Conservation (phyloP, 1,284 basidiomycete genomes). For the Phylloporus sp. region DNA sequence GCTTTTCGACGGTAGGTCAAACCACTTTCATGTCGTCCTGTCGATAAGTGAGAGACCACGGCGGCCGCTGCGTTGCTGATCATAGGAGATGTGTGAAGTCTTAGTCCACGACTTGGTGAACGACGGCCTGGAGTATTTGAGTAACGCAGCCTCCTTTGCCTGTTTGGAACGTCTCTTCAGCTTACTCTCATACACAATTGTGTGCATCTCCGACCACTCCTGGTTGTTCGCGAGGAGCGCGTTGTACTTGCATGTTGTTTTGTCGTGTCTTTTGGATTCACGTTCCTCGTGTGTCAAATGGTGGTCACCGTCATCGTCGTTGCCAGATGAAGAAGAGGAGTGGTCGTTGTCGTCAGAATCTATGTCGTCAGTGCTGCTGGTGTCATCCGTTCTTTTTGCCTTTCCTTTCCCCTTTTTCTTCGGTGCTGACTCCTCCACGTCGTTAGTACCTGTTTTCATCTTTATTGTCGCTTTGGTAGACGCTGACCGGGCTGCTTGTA, state of each 20-base stretch:
- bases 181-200: background rate
- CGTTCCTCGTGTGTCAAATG: background rate
- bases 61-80: accelerated
- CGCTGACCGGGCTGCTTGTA: too few species aligned
- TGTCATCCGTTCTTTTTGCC: background rate
- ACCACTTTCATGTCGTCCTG: constrained; percentile 3
- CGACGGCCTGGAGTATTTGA: background rate
- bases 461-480: too few species aligned
- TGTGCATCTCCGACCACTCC: background rate
- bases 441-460: too few species aligned
- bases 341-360: background rate
- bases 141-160: background rate
- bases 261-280: too few species aligned
- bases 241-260: background rate
- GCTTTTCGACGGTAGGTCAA: background rate
- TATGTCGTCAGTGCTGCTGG: background rate
- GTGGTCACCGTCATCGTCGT: background rate
- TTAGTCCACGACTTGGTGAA: background rate
- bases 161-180: background rate
- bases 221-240: background rate
- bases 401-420: background rate
- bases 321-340: too few species aligned
- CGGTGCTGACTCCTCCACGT: background rate
- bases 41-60: background rate
- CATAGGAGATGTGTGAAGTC: background rate